Evolutionary conservation across 768 basidiomycete genomes (phyloP).

Genomic region (Lactarius tabidus): DNA sequence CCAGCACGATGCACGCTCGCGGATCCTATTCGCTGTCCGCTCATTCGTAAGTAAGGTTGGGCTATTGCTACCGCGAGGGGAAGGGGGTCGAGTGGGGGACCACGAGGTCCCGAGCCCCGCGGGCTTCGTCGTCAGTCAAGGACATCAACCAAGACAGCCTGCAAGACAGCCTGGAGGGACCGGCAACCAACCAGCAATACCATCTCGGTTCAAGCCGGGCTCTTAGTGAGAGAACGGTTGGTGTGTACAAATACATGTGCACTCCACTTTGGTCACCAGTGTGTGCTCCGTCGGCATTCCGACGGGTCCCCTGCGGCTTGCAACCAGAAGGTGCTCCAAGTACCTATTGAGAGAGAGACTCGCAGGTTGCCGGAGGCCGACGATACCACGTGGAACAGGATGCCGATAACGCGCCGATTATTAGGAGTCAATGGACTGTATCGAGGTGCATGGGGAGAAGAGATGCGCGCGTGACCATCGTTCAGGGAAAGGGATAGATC

Average conservation of each 20-base stretch:
- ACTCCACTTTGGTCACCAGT: too few relatives aligned
- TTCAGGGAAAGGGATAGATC: neutral
- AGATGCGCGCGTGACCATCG: neutral
- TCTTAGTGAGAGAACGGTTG: neutral
- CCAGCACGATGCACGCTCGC: too few relatives aligned
- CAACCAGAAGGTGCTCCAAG: neutral
- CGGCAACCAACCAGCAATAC: neutral
- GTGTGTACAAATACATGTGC: too few relatives aligned
- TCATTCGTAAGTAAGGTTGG: neutral
- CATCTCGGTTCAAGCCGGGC: neutral
- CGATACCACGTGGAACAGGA: neutral
- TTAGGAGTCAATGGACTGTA: neutral
- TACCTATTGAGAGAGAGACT: neutral
- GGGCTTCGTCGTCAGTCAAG: neutral
- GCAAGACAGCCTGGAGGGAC: neutral
- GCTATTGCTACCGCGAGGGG: neutral
- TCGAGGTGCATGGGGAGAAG: neutral
- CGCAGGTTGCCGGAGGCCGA: neutral
- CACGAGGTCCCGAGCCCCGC: neutral
- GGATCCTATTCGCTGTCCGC: too few relatives aligned
- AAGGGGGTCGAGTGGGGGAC: too few relatives aligned
- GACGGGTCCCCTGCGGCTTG: neutral
- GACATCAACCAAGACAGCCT: neutral
- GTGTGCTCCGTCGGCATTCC: neutral
- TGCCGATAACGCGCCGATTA: neutral